phyloP scores from a whole-genome alignment of 2,329 filamentous ascomycete genomes.

The Fusarium chaquense region DNA sequence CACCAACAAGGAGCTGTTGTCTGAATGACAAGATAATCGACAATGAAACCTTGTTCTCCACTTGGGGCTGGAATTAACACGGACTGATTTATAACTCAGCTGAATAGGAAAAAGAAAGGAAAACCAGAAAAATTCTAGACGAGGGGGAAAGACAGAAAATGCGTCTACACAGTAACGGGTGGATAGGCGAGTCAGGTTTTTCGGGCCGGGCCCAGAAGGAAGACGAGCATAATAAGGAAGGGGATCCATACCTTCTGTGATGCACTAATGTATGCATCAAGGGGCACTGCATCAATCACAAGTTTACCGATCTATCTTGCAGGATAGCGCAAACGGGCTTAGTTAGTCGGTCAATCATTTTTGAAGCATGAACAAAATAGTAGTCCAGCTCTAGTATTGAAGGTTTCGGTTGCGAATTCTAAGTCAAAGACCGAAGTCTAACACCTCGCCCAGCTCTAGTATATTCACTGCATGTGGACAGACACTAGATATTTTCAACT shows the following conservation, averaged over 20 bases:
- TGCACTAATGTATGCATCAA: constrained; percentile 36
- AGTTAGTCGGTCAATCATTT: not conserved
- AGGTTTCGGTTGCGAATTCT: too few species aligned
- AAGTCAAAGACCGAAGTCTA: too few species aligned
- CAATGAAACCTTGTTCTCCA: not conserved
- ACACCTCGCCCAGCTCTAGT: not conserved
- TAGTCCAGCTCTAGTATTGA: not conserved
- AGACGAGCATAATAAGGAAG: not conserved
- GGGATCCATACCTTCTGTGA: constrained; percentile 12
- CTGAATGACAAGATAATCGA: not conserved
- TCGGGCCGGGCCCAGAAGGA: constrained; percentile 6
- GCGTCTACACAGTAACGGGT: constrained; percentile 13
- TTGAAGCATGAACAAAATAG: not conserved
- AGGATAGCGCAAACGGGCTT: constrained; percentile 20
- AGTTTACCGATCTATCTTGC: constrained; percentile 24
- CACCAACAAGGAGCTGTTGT: not conserved
- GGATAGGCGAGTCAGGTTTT: constrained; percentile 14
- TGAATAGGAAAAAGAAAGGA: not conserved
- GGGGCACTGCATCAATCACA: not conserved
- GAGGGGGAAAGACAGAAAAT: not conserved
- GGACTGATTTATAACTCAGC: not conserved
- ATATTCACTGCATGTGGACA: not conserved
- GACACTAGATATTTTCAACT: not conserved
- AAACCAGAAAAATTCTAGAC: constrained; percentile 16
- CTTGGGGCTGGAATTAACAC: not conserved